Percentiles rank a stretch among this genome's conserved stretches.
Conservation (phyloP, 768 basidiomycete species). For the Termitomyces bulborhizus region DNA sequence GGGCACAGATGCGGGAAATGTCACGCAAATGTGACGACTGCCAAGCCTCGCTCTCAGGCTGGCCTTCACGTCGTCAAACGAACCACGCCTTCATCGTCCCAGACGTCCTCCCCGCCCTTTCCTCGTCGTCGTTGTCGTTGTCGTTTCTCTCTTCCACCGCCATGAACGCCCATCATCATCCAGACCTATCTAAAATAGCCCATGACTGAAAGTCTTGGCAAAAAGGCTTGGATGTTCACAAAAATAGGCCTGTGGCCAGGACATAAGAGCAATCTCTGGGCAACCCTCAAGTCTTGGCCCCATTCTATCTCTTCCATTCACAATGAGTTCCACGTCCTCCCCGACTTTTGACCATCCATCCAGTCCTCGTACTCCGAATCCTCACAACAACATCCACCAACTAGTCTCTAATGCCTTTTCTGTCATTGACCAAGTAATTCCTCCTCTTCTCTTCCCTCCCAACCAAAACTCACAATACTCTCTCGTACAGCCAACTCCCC, state of each 20-base stretch:
- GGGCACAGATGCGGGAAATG: conserved; percentile 17
- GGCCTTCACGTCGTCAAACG: not conserved
- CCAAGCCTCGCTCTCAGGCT: conserved; percentile 7
- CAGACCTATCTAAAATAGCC: conserved; percentile 31
- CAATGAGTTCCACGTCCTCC: conserved; percentile 30
- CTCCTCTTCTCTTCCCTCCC: not conserved
- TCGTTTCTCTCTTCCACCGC: not conserved
- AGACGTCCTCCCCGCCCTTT: not conserved
- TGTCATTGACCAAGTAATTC: conserved; percentile 35
- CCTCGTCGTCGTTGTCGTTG: not conserved
- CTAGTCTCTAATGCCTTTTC: conserved; percentile 31
- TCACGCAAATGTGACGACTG: conserved; percentile 19
- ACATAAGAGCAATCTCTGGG: conserved; percentile 40
- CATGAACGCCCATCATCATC: not conserved
- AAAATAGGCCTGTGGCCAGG: conserved; percentile 38
- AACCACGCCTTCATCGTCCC: not conserved
- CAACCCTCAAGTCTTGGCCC: conserved; percentile 34
- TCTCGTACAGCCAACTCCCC: conserved; percentile 59
- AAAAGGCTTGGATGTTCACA: conserved; percentile 37
- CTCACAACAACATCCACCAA: conserved; percentile 27
- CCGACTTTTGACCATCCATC: conserved; percentile 24
- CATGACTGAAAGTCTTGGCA: conserved; percentile 35
- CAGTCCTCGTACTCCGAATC: conserved; percentile 17
- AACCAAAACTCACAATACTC: conserved; percentile 11
- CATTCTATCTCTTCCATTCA: conserved; percentile 23